These are phyloP conservation scores for Eimeria zaria DNA, from an alignment of 169 alveolate species.

Conservation along the genomic window DNA sequence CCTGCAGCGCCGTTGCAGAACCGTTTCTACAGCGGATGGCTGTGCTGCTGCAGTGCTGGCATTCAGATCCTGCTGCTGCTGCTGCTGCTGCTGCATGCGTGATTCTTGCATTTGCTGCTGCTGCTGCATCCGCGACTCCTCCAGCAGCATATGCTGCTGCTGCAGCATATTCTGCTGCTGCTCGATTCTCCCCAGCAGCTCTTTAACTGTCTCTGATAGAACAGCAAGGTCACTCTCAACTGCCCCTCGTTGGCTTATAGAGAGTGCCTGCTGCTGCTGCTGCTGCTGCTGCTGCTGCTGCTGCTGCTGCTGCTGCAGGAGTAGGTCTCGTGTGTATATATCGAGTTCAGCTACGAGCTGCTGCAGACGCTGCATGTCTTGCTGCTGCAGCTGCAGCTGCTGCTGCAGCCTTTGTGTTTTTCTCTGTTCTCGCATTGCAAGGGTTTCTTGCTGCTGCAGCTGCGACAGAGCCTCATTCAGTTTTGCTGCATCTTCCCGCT, in stretches of 20 bases:
- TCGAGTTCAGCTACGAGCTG: conserved; percentile 41
- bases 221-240: conserved; percentile 47
- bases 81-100: conserved; percentile 51
- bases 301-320: conserved; percentile 57
- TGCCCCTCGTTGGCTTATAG: conserved; percentile 44
- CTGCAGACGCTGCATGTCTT: conserved; percentile 48
- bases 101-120: conserved; percentile 37
- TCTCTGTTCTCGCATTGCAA: background rate
- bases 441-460: conserved; percentile 56
- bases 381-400: conserved; percentile 74
- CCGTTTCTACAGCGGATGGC: conserved; percentile 3
- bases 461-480: conserved; percentile 4
- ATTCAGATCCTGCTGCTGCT: conserved; percentile 27
- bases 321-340: conserved; percentile 28
- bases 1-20: conserved; percentile 68
- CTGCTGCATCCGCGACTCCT: conserved; percentile 62
- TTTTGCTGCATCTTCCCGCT: conserved; percentile 64
- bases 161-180: conserved; percentile 78
- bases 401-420: conserved; percentile 58
- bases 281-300: conserved; percentile 71
- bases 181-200: conserved; percentile 51
- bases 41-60: conserved; percentile 37
- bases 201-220: conserved; percentile 14
- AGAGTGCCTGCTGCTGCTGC: conserved; percentile 26
- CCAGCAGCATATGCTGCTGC: conserved; percentile 46